These are phyloP conservation scores for Bombardia bombarda DNA, from an alignment of 495 filamentous ascomycete species.

Conservation along the genomic window DNA sequence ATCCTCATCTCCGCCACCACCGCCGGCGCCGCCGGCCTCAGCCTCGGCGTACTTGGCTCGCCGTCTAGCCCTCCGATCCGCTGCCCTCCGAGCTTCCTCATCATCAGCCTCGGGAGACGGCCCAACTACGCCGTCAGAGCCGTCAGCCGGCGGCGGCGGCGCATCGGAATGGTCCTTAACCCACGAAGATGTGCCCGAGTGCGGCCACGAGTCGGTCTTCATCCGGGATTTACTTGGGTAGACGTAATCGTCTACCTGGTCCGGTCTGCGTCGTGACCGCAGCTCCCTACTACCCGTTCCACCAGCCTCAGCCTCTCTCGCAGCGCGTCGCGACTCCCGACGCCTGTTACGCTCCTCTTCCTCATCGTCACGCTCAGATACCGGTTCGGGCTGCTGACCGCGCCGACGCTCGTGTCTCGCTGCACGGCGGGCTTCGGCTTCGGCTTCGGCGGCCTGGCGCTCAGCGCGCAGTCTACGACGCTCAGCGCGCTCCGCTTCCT, in stretches of 20 bases:
- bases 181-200: constrained; percentile 50
- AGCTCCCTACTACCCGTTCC: constrained; percentile 9
- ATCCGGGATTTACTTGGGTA: constrained; percentile 38
- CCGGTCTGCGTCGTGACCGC: constrained; percentile 19
- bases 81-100: constrained; percentile 35
- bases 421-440: constrained; percentile 39
- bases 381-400: constrained; percentile 8
- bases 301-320: constrained; percentile 19
- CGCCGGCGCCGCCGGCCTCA: constrained; percentile 1
- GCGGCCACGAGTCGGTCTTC: constrained; percentile 39
- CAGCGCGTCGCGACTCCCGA: constrained; percentile 37
- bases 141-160: constrained; percentile 39
- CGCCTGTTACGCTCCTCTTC: constrained; percentile 45
- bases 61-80: constrained; percentile 32
- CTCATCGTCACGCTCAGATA: constrained; percentile 20
- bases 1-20: constrained; percentile 21
- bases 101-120: constrained; percentile 26
- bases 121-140: constrained; percentile 15
- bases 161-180: constrained; percentile 53
- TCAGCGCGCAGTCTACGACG: constrained; percentile 34
- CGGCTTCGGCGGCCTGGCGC: constrained; percentile 33
- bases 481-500: constrained; percentile 36
- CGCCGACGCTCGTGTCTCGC: constrained; percentile 26
- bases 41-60: constrained; percentile 36
- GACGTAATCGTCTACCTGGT: constrained; percentile 33